These are phyloP conservation scores for Serendipita vermifera DNA, from an alignment of 768 basidiomycete species.

Conservation along the genomic window DNA sequence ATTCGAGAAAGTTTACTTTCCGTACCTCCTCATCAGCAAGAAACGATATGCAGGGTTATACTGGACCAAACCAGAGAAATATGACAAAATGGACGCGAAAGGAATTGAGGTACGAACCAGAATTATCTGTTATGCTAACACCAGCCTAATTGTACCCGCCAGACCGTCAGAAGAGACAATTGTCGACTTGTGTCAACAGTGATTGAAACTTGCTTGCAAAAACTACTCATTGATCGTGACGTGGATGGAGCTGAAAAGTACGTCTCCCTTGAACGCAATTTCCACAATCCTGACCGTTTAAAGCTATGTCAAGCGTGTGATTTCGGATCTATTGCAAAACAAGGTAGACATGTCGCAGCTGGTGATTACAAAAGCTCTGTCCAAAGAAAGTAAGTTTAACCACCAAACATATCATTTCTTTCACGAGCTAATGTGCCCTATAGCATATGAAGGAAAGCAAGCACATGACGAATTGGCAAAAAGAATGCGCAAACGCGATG, in stretches of 20 bases:
- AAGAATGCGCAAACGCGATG: conserved; percentile 91
- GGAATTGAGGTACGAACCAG: conserved; percentile 73
- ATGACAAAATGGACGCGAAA: conserved; percentile 99
- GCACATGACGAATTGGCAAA: conserved; percentile 94
- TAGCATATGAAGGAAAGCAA: conserved; percentile 90
- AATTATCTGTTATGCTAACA: conserved; percentile 4
- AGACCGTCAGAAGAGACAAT: conserved; percentile 98
- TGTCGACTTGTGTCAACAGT: conserved; percentile 97
- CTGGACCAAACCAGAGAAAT: conserved; percentile 91
- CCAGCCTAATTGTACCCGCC: too few species aligned
- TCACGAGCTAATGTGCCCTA: background rate
- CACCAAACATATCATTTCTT: background rate
- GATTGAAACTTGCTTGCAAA: conserved; percentile 95
- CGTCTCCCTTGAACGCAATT: background rate
- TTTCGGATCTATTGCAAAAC: conserved; percentile 89
- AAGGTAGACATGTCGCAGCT: conserved; percentile 98
- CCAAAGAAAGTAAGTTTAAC: conserved; percentile 55
- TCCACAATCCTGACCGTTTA: too few species aligned
- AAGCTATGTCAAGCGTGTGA: conserved; percentile 87
- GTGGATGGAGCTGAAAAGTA: conserved; percentile 85
- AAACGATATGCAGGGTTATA: conserved; percentile 97
- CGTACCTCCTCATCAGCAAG: conserved; percentile 95
- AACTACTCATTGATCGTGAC: conserved; percentile 92
- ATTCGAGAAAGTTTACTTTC: conserved; percentile 99
- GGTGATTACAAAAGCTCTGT: conserved; percentile 93